phyloP scores from a whole-genome alignment of 257 asterid species.

The Nicotiana otophora region DNA sequence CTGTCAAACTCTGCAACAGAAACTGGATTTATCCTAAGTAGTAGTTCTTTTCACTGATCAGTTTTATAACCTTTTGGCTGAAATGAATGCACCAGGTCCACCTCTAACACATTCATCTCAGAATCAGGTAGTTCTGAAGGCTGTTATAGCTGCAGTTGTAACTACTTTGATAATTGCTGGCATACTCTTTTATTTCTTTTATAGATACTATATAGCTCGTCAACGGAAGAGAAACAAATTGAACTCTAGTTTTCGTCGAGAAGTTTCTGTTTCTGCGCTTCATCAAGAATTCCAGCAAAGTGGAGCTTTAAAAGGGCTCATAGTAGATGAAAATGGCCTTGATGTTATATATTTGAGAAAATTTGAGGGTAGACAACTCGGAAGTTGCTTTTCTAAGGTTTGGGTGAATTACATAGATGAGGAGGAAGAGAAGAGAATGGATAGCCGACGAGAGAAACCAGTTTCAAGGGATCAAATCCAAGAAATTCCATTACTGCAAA shows the following conservation, averaged over 20 bases:
- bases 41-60: neutral
- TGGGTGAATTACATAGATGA: slow-evolving; percentile 58
- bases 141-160: slow-evolving; percentile 45
- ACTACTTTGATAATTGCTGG: slow-evolving; percentile 34
- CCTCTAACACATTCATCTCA: slow-evolving; percentile 25
- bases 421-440: slow-evolving; percentile 45
- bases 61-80: neutral
- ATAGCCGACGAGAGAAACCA: slow-evolving; percentile 30
- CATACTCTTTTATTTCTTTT: slow-evolving; percentile 29
- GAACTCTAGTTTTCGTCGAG: slow-evolving; percentile 48
- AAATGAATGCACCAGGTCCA: neutral
- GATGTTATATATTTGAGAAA: slow-evolving; percentile 61
- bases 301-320: slow-evolving; percentile 46
- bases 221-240: slow-evolving; percentile 12
- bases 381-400: slow-evolving; percentile 56
- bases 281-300: slow-evolving; percentile 37
- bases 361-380: slow-evolving; percentile 26
- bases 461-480: slow-evolving; percentile 30
- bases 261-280: slow-evolving; percentile 11
- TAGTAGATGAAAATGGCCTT: slow-evolving; percentile 66
- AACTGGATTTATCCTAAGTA: neutral
- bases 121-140: slow-evolving; percentile 22
- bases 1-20: neutral
- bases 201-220: slow-evolving; percentile 26
- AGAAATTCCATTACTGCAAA: slow-evolving; percentile 54